These are phyloP conservation scores for Alnus rubra DNA, from an alignment of 306 rosid genomes.

Conservation along the genomic window DNA sequence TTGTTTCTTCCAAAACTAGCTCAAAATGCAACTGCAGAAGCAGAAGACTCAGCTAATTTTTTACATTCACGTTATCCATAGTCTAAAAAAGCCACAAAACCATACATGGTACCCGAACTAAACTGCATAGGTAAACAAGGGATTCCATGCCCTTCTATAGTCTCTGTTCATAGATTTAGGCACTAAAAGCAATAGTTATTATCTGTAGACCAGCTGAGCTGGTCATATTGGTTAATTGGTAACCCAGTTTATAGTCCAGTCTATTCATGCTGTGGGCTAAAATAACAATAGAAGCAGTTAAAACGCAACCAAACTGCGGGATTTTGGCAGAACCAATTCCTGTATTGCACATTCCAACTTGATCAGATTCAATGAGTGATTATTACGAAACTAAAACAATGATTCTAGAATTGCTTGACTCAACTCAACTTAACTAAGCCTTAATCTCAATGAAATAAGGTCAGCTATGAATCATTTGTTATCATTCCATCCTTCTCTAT, in stretches of 20 bases:
- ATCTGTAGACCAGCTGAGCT: not conserved
- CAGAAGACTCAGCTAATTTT: not conserved
- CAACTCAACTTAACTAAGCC: not conserved
- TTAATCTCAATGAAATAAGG: no score
- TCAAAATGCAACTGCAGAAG: not conserved
- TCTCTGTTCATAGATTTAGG: no score
- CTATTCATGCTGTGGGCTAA: not conserved
- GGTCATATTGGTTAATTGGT: not conserved
- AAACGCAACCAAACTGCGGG: not conserved
- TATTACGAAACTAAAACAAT: not conserved
- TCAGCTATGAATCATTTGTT: not conserved
- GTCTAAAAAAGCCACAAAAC: not conserved
- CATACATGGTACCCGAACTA: not conserved
- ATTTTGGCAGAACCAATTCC: not conserved
- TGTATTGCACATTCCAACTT: not conserved
- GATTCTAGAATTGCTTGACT: not conserved
- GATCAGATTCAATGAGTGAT: not conserved
- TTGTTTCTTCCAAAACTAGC: not conserved
- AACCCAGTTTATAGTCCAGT: not conserved
- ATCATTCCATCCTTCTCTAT: not conserved
- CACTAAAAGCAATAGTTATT: not conserved
- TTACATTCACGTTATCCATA: not conserved
- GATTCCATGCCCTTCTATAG: no score
- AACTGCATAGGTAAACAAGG: not conserved
- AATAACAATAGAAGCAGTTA: not conserved